A percentile compares a stretch with the other conserved stretches of the same genome.
phyloP scores from a whole-genome alignment of 257 asterid species.

The Lycium barbarum region DNA sequence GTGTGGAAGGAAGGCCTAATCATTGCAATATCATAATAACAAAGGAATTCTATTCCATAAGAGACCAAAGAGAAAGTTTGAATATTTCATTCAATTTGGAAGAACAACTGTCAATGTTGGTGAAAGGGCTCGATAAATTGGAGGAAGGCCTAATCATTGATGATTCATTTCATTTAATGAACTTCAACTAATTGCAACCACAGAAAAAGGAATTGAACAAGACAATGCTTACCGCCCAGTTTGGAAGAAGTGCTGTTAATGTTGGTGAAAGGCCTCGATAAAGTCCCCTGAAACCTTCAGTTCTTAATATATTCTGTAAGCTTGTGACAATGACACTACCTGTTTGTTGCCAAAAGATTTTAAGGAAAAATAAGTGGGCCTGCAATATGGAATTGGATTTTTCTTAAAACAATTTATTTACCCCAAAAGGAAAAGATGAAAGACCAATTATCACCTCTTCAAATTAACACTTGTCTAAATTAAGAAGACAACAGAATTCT shows the following conservation, averaged over 20 bases:
- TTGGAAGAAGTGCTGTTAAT: constrained; percentile 91
- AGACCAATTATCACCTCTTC: neutral
- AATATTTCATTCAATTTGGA: neutral
- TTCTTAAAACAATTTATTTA: neutral
- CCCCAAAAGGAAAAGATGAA: neutral
- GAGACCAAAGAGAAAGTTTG: neutral
- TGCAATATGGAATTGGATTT: neutral
- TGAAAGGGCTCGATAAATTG: too few relatives aligned
- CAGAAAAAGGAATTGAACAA: constrained; percentile 22
- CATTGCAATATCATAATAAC: neutral
- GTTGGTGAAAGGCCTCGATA: constrained; percentile 99
- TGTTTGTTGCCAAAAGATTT: constrained; percentile 38
- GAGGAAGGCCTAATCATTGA: neutral
- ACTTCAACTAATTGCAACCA: neutral
- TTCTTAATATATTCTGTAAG: constrained; percentile 67
- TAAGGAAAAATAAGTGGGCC: neutral
- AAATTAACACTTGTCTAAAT: neutral
- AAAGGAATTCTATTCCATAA: neutral
- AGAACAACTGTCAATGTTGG: too few relatives aligned
- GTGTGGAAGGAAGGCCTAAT: neutral
- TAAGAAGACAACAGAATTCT: neutral
- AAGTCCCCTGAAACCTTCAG: constrained; percentile 88
- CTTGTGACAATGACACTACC: constrained; percentile 87
- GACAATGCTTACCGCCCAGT: constrained; percentile 91
- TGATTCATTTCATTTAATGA: neutral